Base-by-base conservation (phyloP, 1,284 basidiomycete species). In the Ustilago shanxiensis region DNA sequence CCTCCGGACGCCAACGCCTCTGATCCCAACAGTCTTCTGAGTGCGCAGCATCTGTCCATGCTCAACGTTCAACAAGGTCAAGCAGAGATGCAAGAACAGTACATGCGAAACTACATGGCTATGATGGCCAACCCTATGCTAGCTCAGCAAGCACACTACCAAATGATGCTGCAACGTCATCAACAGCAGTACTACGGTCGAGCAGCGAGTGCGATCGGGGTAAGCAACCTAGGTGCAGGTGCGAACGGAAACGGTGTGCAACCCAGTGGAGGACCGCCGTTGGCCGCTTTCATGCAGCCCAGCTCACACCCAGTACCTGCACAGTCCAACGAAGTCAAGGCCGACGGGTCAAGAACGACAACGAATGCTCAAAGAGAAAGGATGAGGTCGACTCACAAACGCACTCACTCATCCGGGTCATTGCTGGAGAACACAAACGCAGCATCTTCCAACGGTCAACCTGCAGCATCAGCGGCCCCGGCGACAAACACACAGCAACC, bases 71-170 rank as follows among this genome's bases (percentile, higher is more conserved):
- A 73, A 39, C 71, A 73, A 57, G 54, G 53, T 14, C 75, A 73
- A 29, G 60, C 66, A 3, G 75, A 77, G 44, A 57, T 73, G 58
- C 75, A 77, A 29, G 70, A 77, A 49, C 66, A 73, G 47, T 73
- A 73, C 59, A 77, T 77, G 71, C 75, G 70, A 14, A 69, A 70
- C 53, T 77, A 77, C 64, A 77, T 77, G 75, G 75, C 71, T 7
- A 77, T 77, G 71, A 70, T 73, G 67, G 55, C 70, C 13, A 72
- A 77, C 11, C 75, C 75, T 22, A 55, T 71, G 71, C 47, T 73
- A 37, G 71, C 71, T 35, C 70, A 77, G 49, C 75, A 72, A 56
- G 69, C 69, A 56, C 74, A 77, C 20, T 77, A 72, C 41, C 66
- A 73, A 60, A 57, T 70, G 64, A 67, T 77, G 75, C 61, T 71